Conservation (phyloP, 2,329 filamentous ascomycete genomes). For the Aspergillus brunneoviolaceus region DNA sequence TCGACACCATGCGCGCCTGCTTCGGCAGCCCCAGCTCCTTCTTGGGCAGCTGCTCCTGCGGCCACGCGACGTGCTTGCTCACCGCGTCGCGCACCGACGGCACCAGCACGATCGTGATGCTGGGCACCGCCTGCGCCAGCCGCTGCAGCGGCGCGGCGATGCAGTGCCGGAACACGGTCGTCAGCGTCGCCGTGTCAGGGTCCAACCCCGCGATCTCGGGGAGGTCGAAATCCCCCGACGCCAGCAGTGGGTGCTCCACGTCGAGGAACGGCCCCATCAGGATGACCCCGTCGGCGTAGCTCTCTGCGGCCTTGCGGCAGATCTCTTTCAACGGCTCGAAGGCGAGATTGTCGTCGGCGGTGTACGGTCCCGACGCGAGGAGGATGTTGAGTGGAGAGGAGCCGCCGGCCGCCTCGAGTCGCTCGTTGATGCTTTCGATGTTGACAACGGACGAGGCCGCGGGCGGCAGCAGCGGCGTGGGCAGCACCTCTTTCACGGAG, state of each 20-base stretch:
- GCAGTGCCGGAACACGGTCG: constrained; percentile 78
- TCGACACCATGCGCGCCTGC: constrained; percentile 74
- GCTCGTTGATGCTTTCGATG: constrained; percentile 67
- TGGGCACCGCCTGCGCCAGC: constrained; percentile 69
- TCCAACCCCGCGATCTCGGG: constrained; percentile 67
- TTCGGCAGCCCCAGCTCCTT: constrained; percentile 79
- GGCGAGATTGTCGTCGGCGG: constrained; percentile 85
- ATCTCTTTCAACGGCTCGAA: constrained; percentile 84
- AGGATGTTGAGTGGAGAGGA: constrained; percentile 72
- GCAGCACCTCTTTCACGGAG: constrained; percentile 71
- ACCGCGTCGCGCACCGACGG: constrained; percentile 82
- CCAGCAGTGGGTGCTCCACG: constrained; percentile 83
- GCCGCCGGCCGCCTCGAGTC: constrained; percentile 64
- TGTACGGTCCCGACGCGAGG: constrained; percentile 84
- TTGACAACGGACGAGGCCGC: constrained; percentile 68
- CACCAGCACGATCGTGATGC: constrained; percentile 75
- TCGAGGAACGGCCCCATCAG: constrained; percentile 88
- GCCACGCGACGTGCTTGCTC: constrained; percentile 83
- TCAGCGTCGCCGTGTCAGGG: constrained; percentile 75
- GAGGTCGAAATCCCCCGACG: constrained; percentile 74
- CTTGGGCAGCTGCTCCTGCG: constrained; percentile 68
- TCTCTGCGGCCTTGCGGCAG: constrained; percentile 72
- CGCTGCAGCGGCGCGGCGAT: constrained; percentile 71
- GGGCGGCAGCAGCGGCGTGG: constrained; percentile 70
- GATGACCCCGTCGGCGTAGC: constrained; percentile 74